A percentile compares a stretch with the other conserved stretches of the same genome.
phyloP scores from a whole-genome alignment of 305 asterid species.

The Solanum hybrid region DNA sequence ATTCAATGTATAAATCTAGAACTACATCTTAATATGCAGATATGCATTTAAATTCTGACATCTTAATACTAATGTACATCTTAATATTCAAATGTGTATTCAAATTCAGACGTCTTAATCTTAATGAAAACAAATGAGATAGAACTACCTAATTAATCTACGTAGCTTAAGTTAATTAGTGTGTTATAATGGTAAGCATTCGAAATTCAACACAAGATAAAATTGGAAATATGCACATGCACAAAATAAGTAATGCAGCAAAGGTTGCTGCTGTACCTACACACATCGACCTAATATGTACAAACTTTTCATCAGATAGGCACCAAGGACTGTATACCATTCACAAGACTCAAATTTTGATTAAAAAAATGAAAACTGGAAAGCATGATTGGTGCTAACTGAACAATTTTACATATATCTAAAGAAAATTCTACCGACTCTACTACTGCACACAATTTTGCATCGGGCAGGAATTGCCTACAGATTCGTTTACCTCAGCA shows the following conservation, averaged over 20 bases:
- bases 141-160: not conserved
- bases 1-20: too few species aligned
- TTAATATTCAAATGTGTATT: too few species aligned
- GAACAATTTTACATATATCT: not conserved
- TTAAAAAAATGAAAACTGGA: not conserved
- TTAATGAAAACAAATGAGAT: not conserved
- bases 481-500: not conserved
- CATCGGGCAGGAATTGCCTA: slow-evolving; percentile 5
- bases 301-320: not conserved
- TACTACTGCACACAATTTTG: slow-evolving; percentile 6
- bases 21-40: too few species aligned
- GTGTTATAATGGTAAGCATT: not conserved
- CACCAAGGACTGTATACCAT: not conserved
- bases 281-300: not conserved
- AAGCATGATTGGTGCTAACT: not conserved
- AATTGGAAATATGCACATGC: not conserved
- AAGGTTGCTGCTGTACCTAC: not conserved
- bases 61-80: too few species aligned
- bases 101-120: too few species aligned
- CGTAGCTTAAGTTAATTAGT: not conserved
- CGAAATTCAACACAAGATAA: not conserved
- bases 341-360: not conserved
- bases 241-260: not conserved
- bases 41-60: too few species aligned
- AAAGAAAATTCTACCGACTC: not conserved